Base-by-base conservation (phyloP, 2,329 filamentous ascomycete genomes). In the Aspergillus uvarum region DNA sequence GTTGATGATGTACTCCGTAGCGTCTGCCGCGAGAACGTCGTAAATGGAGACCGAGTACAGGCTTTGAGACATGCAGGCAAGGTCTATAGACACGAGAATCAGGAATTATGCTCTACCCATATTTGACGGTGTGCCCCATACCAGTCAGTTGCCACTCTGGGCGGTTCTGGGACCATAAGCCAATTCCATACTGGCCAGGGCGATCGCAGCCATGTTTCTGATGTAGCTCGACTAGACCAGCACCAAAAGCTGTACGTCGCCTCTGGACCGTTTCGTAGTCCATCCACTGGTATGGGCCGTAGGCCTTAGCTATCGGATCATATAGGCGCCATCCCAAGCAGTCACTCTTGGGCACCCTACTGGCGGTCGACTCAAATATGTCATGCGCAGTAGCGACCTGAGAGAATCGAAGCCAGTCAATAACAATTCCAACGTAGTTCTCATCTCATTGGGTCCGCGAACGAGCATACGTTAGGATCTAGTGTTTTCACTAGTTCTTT, bases 1-100 rank as follows among this genome's bases (percentile, higher is more conserved):
- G 77, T 96, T 96, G 80, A 98, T 89, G 76, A 99, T 97, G 79
- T 91, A 98, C 79, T 98, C 92, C 59, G 91, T 93, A 2, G 93
- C 87, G 67, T 96, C 91, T 12, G 94, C 89, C 10, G 94, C 94
- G 5, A 99, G 85, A 12, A 94, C 97, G 77, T 98, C 95, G 81
- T 99, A 99, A 54, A 99, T 88, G 5, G 94, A 96, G 58, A 99
- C 92, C 22, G 89, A 91, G 78, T 84, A 98, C 31, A 98, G 85
- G 7, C 89, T 86, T 76, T 98, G 95, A 12, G 92, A 95, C 79
- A 91, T 87, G 73, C 90, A 88, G 44, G 87, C 95, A 71, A 98
- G 80, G 81, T 98, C 94, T 91, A 59, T 6, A 22, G 31, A 11
- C 16, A 47, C 29, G 29, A 6, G 21, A 3, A 52, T 51, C 21